Conservation (phyloP, 2,329 filamentous ascomycete species). For the Chrysosporium queenslandicum region DNA sequence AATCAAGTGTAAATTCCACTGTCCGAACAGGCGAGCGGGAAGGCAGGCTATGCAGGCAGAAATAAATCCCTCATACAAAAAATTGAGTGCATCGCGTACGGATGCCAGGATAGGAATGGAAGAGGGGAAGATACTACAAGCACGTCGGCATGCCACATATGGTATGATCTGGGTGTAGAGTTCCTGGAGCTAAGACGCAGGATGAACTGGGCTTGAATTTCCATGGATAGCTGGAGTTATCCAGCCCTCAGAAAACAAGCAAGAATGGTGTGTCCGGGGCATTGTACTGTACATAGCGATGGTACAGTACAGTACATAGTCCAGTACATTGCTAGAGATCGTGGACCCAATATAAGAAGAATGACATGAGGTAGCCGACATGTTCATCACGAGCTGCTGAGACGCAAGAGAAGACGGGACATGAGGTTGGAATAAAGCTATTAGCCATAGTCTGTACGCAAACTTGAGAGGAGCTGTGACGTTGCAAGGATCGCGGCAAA, state of each 20-base stretch:
- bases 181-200: neutral
- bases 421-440: too few species aligned
- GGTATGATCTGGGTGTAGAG: neutral
- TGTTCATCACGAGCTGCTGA: too few species aligned
- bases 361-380: too few species aligned
- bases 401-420: too few species aligned
- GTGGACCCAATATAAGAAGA: too few species aligned
- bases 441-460: neutral
- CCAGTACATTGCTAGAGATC: too few species aligned
- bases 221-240: neutral
- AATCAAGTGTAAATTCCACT: neutral
- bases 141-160: neutral
- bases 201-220: neutral
- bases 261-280: neutral
- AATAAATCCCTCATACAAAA: conserved; percentile 9
- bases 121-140: neutral
- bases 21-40: neutral
- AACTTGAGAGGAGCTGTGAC: neutral
- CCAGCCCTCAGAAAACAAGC: neutral
- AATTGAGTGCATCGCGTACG: conserved; percentile 2
- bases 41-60: conserved; percentile 1
- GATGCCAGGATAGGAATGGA: conserved; percentile 3
- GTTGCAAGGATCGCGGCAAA: conserved; percentile 7
- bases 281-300: too few species aligned
- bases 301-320: too few species aligned